Percentiles rank a stretch among this genome's conserved stretches.
Conservation (phyloP, 192 early-diverging fungal species). For the Funneliformis mosseae region DNA sequence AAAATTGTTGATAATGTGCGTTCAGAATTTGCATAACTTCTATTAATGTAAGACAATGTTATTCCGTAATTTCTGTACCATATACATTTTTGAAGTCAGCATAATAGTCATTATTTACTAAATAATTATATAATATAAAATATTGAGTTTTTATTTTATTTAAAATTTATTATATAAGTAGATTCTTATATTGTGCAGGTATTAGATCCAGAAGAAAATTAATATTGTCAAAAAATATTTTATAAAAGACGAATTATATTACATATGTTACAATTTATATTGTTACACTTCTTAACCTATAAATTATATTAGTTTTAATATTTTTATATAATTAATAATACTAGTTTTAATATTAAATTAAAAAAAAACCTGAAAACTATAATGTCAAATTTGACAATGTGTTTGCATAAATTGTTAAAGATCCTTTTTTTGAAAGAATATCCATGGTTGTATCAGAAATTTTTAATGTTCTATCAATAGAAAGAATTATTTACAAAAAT, state of each 20-base stretch:
- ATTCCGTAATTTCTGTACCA: background rate
- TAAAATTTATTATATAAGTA: background rate
- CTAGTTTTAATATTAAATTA: background rate
- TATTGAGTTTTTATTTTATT: background rate
- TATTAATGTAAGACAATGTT: background rate
- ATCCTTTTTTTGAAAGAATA: too few species aligned
- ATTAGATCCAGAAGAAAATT: background rate
- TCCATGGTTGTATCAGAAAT: too few species aligned
- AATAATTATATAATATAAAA: background rate
- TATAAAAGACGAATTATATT: background rate
- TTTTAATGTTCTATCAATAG: too few species aligned
- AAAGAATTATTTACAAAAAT: too few species aligned
- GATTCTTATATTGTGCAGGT: background rate
- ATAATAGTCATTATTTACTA: background rate
- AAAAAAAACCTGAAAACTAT: background rate
- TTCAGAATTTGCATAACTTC: background rate
- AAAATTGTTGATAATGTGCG: background rate
- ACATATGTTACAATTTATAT: background rate
- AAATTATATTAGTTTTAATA: background rate
- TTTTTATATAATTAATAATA: background rate
- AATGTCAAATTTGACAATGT: too few species aligned
- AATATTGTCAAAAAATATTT: background rate
- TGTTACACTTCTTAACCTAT: background rate
- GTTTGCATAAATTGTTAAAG: too few species aligned
- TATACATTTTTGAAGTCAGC: background rate